Evolutionary conservation across 176 grass and related monocot genomes (phyloP), one percentile per base, ranked within the genome.

Genomic region (Ensete glaucum): DNA sequence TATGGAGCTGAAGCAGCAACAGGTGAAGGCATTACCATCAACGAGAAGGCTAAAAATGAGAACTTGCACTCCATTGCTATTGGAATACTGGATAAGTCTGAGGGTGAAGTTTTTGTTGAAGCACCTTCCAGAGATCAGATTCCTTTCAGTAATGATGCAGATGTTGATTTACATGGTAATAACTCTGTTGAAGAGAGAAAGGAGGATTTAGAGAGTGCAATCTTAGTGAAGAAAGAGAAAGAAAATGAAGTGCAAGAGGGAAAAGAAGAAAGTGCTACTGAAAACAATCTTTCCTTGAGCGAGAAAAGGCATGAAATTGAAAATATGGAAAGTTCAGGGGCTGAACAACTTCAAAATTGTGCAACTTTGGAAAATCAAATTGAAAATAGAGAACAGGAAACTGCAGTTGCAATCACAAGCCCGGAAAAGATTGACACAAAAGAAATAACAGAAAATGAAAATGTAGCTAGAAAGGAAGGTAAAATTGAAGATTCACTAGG

Each of bases 71-170:
- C 24, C 22, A 22, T 67, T 67, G 14, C 64, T 43, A 15, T 14
- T 26, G 25, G 9, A 67, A 24, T 27, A 67, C 8, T 29, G 14
- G 64, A 67, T 67, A 67, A 24, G 3, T 67, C 12, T 14, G 25
- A 29, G 1, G 64, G 23, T 67, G 23, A 34, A 34, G 64, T 13
- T 67, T 67, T 25, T 67, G 64, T 67, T 67, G 64, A 67, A 67
- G 64, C 64, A 67, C 64, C 64, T 17, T 27, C 64, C 64, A 67
- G 1, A 67, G 64, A 9, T 67, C 64, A 67, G 64, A 67, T 67
- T 67, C 64, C 11, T n/a, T 67, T 34, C 23, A 27, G 64, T 15
- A 67, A 67, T 25, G 23, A 27, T 67, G 23, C 23, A 24, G 26
- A 67, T 67, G 24, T 22, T 67, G 24, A 27, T 43, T 67, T 67